Base-by-base conservation (phyloP, 192 early-diverging fungal species). In the Backusella tarrabulga region DNA sequence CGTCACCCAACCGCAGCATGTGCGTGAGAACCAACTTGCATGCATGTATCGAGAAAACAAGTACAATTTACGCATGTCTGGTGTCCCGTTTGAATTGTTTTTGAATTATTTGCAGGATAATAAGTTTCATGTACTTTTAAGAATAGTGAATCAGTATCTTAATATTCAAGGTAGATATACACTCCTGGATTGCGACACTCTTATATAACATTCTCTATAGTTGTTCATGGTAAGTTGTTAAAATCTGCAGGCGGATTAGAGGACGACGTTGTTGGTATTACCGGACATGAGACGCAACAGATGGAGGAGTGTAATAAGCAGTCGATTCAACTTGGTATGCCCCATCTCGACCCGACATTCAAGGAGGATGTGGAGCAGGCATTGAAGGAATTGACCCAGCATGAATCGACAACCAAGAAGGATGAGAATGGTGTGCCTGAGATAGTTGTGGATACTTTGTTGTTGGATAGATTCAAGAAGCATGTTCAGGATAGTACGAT, bases 81-180 rank as follows among this genome's bases (percentile, higher is more conserved):
- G 90, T n/a, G 95, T 94, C 12, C 92, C 96, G 0, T 95, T 94
- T 76, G 94, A 96, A 84, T 90, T 99, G 21, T 88, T 99, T 69
- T 79, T 98, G 66, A 89, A 92, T 73, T 99, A 94, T 80, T 83
- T 99, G 76, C 95, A 98, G 82, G 96, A 98, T 76, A 96, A 96
- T 85, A 91, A 94, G 68, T 94, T 92, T 68, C 93, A 93, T 78
- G 83, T 96, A 46, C 76, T 99, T 63, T 90, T 97, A 78, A 87
- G 95, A 80, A 90, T 98, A 21, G 90, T 98, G 46, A 97, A 99
- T 82, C 95, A 97, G 83, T 91, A 97, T 73, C 68, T 98, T 23
- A 91, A 92, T 73, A 97, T 99, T 34, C 83, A 90, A 74, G 52
- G 34, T 32, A 32, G 32, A 32, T 32, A 32, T 32, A 32, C 32